Conservation (phyloP, 2,329 filamentous ascomycete genomes). For the Hypomyces rosellus region DNA sequence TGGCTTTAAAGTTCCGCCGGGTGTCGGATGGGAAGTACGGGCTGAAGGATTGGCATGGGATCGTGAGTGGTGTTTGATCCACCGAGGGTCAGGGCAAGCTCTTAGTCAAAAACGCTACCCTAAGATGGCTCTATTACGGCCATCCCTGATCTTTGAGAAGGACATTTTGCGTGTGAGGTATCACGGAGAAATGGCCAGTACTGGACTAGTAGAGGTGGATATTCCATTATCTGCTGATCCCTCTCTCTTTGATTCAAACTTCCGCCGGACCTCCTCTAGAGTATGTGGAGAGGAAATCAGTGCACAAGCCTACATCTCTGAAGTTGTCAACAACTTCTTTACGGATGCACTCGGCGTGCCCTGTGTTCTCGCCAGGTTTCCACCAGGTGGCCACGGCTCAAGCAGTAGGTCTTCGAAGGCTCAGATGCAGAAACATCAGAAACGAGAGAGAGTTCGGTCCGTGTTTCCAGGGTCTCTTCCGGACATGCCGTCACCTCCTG, state of each 20-base stretch:
- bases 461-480: conserved; percentile 50
- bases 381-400: conserved; percentile 54
- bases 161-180: conserved; percentile 60
- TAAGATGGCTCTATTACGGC: conserved; percentile 77
- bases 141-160: conserved; percentile 61
- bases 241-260: conserved; percentile 40
- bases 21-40: conserved; percentile 65
- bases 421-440: conserved; percentile 56
- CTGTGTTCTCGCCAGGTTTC: conserved; percentile 79
- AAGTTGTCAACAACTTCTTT: conserved; percentile 68
- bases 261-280: conserved; percentile 47
- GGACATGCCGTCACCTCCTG: conserved; percentile 46
- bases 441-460: conserved; percentile 12
- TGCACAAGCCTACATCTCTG: conserved; percentile 62
- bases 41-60: conserved; percentile 88
- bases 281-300: conserved; percentile 79
- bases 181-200: conserved; percentile 24
- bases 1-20: conserved; percentile 63
- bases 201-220: conserved; percentile 32
- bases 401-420: conserved; percentile 66
- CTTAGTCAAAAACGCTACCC: conserved; percentile 86
- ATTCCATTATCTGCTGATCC: conserved; percentile 66
- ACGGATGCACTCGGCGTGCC: conserved; percentile 66
- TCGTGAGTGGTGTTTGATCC: conserved; percentile 91
- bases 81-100: conserved; percentile 75